A percentile compares a stretch with the other conserved stretches of the same genome.
Conservation (phyloP, 805 yeast species). For the Dipodascus geniculatus region DNA sequence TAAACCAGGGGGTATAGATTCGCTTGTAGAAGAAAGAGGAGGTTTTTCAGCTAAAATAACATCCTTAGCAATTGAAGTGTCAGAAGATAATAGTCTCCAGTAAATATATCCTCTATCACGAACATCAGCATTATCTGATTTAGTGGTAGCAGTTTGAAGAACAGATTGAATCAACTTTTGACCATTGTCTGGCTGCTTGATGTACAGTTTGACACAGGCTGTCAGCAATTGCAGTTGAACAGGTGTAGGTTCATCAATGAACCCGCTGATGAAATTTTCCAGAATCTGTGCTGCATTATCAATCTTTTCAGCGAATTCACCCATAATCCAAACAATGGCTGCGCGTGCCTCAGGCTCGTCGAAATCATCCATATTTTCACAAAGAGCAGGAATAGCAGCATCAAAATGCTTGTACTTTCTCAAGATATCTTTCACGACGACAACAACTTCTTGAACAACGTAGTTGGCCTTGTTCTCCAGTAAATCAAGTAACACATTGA, state of each 20-base stretch:
- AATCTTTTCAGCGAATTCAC: conserved; percentile 54
- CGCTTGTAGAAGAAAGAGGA: conserved; percentile 58
- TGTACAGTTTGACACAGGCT: conserved; percentile 65
- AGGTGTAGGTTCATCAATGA: conserved; percentile 57
- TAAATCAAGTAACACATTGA: conserved; percentile 52
- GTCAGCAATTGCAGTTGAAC: conserved; percentile 72
- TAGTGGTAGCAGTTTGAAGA: conserved; percentile 63
- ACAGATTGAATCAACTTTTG: conserved; percentile 69
- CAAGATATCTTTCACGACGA: conserved; percentile 65
- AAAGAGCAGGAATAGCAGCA: conserved; percentile 34
- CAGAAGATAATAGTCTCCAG: conserved; percentile 77
- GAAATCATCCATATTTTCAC: conserved; percentile 40
- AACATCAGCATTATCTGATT: conserved; percentile 71
- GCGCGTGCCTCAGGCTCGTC: conserved; percentile 74
- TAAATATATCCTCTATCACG: conserved; percentile 80
- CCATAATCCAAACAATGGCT: conserved; percentile 75
- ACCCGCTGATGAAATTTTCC: conserved; percentile 32
- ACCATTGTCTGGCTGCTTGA: conserved; percentile 44
- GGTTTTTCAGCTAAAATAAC: conserved; percentile 57
- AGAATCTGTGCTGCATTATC: conserved; percentile 31
- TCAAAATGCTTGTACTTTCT: conserved; percentile 55
- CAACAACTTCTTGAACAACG: conserved; percentile 68
- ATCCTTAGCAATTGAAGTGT: conserved; percentile 57
- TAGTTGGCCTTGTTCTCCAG: conserved; percentile 59
- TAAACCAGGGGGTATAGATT: conserved; percentile 55